Conservation (phyloP, 2,329 filamentous ascomycete genomes). For the Hymenoscyphus fraxineus region DNA sequence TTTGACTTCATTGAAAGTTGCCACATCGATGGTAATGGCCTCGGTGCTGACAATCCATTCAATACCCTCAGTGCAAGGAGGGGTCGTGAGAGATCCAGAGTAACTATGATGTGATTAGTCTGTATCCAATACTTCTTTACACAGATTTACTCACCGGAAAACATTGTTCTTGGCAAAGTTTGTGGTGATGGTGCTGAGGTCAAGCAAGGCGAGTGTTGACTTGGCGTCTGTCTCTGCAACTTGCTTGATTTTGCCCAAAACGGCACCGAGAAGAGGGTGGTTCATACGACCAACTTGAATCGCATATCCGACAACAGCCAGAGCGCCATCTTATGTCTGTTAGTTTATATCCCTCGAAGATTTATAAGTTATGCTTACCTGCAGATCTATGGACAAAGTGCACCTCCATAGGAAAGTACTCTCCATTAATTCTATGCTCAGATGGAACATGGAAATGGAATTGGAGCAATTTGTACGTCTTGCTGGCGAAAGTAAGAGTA, state of each 20-base stretch:
- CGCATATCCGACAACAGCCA: constrained; percentile 38
- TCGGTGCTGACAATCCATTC: constrained; percentile 49
- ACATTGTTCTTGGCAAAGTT: background rate
- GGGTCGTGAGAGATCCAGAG: constrained; percentile 57
- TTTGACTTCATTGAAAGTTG: constrained; percentile 49
- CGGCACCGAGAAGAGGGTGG: constrained; percentile 38
- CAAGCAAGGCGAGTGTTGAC: background rate
- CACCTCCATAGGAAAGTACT: constrained; percentile 39
- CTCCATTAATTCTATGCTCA: constrained; percentile 51
- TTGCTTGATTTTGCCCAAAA: constrained; percentile 22
- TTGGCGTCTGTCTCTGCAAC: background rate
- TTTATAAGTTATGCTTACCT: constrained; percentile 20
- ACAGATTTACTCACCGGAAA: background rate
- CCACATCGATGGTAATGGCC: constrained; percentile 44
- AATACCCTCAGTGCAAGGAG: constrained; percentile 57
- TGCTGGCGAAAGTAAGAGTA: constrained; percentile 7
- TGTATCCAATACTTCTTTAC: background rate
- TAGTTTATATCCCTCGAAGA: background rate
- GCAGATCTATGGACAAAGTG: constrained; percentile 39
- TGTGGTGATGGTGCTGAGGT: constrained; percentile 1
- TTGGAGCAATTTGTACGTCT: constrained; percentile 35
- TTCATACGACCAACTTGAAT: constrained; percentile 38
- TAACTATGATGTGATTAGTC: constrained; percentile 37
- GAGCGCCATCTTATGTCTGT: constrained; percentile 6
- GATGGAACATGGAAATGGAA: constrained; percentile 60